Evolutionary conservation across 2,329 filamentous ascomycete species (phyloP).

Genomic region (Bipolaris gigantea): DNA sequence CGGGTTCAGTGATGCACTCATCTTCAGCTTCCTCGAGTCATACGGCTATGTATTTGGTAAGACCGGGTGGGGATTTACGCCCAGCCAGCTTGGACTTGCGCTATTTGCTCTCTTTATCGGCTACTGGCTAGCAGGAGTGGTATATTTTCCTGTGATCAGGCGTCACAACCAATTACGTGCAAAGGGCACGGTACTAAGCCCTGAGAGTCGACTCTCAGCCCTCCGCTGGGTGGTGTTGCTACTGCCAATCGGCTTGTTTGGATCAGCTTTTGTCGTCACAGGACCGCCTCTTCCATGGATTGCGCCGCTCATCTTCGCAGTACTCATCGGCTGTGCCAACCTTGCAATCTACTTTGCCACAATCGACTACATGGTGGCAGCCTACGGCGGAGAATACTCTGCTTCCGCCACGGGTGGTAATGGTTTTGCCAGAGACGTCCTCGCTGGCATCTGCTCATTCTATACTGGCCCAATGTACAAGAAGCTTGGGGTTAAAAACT

Average conservation of each 20-base stretch:
- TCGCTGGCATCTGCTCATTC: constrained; percentile 71
- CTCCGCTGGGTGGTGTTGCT: constrained; percentile 64
- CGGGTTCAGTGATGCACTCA: constrained; percentile 74
- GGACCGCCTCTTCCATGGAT: constrained; percentile 67
- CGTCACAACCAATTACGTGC: constrained; percentile 51
- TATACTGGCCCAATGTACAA: constrained; percentile 45
- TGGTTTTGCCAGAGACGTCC: constrained; percentile 72
- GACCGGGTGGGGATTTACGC: constrained; percentile 60
- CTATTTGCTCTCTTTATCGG: constrained; percentile 64
- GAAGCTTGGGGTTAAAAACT: constrained; percentile 28
- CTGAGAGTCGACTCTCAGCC: constrained; percentile 67
- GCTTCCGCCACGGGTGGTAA: constrained; percentile 78
- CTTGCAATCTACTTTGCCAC: constrained; percentile 75
- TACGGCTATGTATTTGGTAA: constrained; percentile 68
- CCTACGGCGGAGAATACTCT: constrained; percentile 68
- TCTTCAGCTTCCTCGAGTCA: constrained; percentile 77
- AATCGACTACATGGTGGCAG: constrained; percentile 76
- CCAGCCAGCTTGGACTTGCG: constrained; percentile 60
- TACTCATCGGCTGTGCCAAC: constrained; percentile 67
- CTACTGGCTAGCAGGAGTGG: constrained; percentile 63
- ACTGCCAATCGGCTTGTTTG: constrained; percentile 67
- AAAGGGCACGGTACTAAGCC: constrained; percentile 54
- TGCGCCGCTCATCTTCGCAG: constrained; percentile 55
- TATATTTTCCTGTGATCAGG: constrained; percentile 58
- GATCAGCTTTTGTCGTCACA: constrained; percentile 61